Evolutionary conservation across 2,329 filamentous ascomycete species (phyloP).

Genomic region (Coniochaeta sp.): DNA sequence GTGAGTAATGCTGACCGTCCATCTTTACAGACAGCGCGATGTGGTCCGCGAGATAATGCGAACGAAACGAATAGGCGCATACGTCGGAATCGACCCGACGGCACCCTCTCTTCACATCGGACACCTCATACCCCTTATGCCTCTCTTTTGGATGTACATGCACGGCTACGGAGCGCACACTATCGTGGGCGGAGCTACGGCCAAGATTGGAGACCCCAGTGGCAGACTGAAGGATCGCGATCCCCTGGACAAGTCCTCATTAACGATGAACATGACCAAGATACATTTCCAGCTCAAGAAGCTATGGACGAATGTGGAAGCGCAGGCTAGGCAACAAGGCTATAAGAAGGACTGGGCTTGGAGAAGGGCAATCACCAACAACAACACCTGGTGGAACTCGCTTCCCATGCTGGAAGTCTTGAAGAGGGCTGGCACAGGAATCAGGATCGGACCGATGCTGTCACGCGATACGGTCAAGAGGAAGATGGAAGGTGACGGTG

Average conservation of each 20-base stretch:
- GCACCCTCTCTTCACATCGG: conserved; percentile 74
- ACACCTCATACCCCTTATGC: conserved; percentile 75
- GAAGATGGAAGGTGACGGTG: conserved; percentile 80
- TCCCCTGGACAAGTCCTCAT: conserved; percentile 40
- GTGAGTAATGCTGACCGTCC: background rate
- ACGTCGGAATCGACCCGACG: conserved; percentile 78
- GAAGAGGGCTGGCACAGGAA: conserved; percentile 62
- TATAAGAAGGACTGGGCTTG: conserved; percentile 58
- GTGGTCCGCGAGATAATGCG: conserved; percentile 58
- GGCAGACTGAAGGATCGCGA: conserved; percentile 58
- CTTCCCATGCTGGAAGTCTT: conserved; percentile 69
- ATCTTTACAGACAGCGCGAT: conserved; percentile 30
- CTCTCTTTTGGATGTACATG: conserved; percentile 76
- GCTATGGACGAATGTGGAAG: conserved; percentile 68
- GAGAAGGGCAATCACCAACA: conserved; percentile 66
- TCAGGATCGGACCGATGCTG: conserved; percentile 81
- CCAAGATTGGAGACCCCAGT: conserved; percentile 72
- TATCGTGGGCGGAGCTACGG: conserved; percentile 68
- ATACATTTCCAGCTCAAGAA: conserved; percentile 64
- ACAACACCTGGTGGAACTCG: conserved; percentile 74
- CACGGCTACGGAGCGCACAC: conserved; percentile 63
- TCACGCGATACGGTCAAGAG: conserved; percentile 84
- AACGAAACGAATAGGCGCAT: conserved; percentile 61
- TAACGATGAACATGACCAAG: conserved; percentile 58
- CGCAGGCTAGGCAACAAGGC: conserved; percentile 57